Conservation (phyloP, 78 protist genomes). For the Bodo saltans region DNA sequence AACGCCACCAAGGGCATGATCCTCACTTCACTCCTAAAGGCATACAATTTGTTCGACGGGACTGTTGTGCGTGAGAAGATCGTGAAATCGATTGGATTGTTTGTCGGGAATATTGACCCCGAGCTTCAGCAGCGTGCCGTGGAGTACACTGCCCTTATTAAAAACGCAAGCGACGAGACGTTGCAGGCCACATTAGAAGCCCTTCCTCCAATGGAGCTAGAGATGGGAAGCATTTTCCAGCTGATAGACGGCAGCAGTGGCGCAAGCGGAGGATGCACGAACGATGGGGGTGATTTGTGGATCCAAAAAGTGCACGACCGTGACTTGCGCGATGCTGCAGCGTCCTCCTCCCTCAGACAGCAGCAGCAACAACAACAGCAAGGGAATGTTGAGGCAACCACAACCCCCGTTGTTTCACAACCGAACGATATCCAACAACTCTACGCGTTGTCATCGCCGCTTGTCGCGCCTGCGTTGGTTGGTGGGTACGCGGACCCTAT, state of each 20-base stretch:
- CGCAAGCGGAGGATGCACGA: no score
- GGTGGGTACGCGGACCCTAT: no score
- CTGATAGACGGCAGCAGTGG: neutral
- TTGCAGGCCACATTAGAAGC: conserved; percentile 18
- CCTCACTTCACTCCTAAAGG: conserved; percentile 78
- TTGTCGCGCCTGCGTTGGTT: no score
- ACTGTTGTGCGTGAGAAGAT: conserved; percentile 35
- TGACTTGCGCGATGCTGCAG: no score
- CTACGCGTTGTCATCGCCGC: no score
- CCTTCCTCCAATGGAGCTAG: conserved; percentile 8
- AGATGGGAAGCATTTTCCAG: neutral
- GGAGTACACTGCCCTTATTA: conserved; percentile 73
- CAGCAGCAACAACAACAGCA: no score
- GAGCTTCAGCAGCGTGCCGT: conserved; percentile 97
- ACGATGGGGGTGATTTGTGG: no score
- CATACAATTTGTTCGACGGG: conserved; percentile 68
- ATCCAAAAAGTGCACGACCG: no score
- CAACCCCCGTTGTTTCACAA: no score
- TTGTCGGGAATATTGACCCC: conserved; percentile 54
- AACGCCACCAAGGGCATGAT: conserved; percentile 63
- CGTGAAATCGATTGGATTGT: conserved; percentile 37
- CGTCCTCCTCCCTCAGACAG: no score
- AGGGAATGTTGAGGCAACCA: no score
- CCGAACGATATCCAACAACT: no score
- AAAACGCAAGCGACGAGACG: neutral